Conservation (phyloP, 2,329 filamentous ascomycete species). For the Neofusicoccum kwambonambiense region DNA sequence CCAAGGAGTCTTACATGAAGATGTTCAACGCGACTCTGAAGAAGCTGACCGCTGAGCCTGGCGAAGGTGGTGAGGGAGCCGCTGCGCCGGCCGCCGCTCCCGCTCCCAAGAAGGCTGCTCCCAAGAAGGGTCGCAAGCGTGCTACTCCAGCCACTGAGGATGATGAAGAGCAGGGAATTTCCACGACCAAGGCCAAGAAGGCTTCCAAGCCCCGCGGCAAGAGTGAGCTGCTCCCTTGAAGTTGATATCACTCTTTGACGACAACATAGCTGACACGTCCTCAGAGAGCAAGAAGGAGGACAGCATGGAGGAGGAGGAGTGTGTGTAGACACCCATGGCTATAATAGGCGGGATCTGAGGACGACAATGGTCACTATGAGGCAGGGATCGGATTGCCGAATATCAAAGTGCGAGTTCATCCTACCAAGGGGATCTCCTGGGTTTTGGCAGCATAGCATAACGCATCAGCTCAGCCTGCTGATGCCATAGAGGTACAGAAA, state of each 20-base stretch:
- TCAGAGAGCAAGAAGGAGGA: neutral
- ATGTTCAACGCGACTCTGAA: neutral
- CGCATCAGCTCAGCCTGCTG: no score
- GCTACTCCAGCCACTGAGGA: neutral
- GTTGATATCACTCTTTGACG: no score
- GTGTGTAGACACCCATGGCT: no score
- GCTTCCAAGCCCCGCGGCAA: neutral
- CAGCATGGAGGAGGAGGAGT: no score
- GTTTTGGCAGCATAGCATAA: no score
- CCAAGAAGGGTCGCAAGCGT: slow-evolving; percentile 10
- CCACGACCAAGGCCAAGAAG: neutral
- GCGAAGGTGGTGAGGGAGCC: neutral
- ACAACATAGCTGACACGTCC: neutral
- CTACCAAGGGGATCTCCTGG: no score
- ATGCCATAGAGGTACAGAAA: no score
- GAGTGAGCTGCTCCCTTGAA: neutral
- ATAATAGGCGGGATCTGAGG: no score
- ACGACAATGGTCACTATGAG: no score
- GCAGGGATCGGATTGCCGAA: no score
- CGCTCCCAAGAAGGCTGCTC: neutral
- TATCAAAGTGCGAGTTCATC: no score
- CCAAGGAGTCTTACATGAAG: slow-evolving; percentile 10
- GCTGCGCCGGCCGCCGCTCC: neutral
- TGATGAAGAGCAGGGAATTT: neutral
- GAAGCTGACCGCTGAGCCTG: neutral